Evolutionary conservation across 2,329 filamentous ascomycete genomes (phyloP).

Genomic region (Dendrostoma leiphaemia): DNA sequence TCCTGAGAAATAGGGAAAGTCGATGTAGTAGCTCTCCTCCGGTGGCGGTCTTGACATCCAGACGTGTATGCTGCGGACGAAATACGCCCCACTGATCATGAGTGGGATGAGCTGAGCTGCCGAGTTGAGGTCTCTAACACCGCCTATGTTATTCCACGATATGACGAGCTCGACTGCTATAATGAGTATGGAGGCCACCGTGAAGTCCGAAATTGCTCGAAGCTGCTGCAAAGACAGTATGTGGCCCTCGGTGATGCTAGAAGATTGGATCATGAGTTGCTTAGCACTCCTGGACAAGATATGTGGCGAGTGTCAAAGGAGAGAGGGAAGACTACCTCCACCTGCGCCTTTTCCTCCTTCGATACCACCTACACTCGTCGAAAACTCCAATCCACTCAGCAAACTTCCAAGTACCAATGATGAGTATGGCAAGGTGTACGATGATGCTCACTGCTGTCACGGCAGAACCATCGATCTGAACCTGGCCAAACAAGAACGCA

Average conservation of each 20-base stretch:
- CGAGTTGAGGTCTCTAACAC: slow-evolving; percentile 29
- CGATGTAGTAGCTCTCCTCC: background rate
- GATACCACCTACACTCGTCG: slow-evolving; percentile 11
- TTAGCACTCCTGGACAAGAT: background rate
- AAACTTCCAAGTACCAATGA: slow-evolving; percentile 11
- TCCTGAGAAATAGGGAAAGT: background rate
- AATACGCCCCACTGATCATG: slow-evolving; percentile 11
- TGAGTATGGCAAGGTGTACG: slow-evolving; percentile 16
- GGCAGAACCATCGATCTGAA: slow-evolving; percentile 12
- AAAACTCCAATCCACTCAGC: slow-evolving; percentile 1
- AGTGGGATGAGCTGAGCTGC: slow-evolving; percentile 22
- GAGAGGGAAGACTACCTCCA: slow-evolving; percentile 8
- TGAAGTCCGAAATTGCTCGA: slow-evolving; percentile 21
- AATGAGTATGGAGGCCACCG: slow-evolving; percentile 19
- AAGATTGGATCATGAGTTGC: background rate
- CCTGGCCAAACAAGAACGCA: slow-evolving; percentile 21
- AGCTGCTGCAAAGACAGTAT: slow-evolving; percentile 19
- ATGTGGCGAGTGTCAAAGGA: background rate
- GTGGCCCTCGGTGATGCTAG: slow-evolving; percentile 12
- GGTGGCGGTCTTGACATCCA: slow-evolving; percentile 11
- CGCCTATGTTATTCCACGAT: slow-evolving; percentile 20
- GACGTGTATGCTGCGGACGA: slow-evolving; percentile 7
- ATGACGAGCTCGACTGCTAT: slow-evolving; percentile 23
- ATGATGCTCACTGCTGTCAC: slow-evolving; percentile 21
- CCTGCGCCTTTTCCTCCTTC: slow-evolving; percentile 1